These are phyloP conservation scores for Zoysia pacifica DNA, from an alignment of 176 grass and related monocot species.

Conservation along the genomic window DNA sequence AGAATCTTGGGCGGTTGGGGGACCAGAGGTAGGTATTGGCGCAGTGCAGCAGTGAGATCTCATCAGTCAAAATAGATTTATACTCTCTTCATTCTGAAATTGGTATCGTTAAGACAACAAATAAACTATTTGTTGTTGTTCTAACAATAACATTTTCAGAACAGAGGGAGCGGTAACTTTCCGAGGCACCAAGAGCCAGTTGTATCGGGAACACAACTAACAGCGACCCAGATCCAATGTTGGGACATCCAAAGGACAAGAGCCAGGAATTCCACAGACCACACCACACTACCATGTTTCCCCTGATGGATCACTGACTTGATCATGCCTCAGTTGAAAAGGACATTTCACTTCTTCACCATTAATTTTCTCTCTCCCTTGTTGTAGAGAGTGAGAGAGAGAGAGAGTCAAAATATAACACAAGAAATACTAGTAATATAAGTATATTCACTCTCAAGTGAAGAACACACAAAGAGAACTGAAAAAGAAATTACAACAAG, in stretches of 20 bases:
- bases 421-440: background rate
- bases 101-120: no score
- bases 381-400: no score
- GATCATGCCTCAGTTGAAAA: conserved; percentile 43
- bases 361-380: no score
- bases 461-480: background rate
- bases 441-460: conserved; percentile 33
- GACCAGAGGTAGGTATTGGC: conserved; percentile 11
- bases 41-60: conserved; percentile 43
- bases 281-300: conserved; percentile 42
- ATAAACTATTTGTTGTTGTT: no score
- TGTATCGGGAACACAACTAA: background rate
- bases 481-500: background rate
- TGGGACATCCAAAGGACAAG: conserved; percentile 38
- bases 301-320: background rate
- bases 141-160: no score
- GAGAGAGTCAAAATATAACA: no score
- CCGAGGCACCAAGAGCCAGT: conserved; percentile 46
- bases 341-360: background rate
- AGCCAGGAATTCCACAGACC: conserved; percentile 53
- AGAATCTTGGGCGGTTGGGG: conserved; percentile 32
- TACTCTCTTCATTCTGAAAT: no score
- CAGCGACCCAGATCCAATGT: no score
- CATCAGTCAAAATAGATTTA: conserved; percentile 29
- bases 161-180: background rate